These are phyloP conservation scores for Knoxdaviesia capensis DNA, from an alignment of 2,329 filamentous ascomycete species.

Conservation along the genomic window DNA sequence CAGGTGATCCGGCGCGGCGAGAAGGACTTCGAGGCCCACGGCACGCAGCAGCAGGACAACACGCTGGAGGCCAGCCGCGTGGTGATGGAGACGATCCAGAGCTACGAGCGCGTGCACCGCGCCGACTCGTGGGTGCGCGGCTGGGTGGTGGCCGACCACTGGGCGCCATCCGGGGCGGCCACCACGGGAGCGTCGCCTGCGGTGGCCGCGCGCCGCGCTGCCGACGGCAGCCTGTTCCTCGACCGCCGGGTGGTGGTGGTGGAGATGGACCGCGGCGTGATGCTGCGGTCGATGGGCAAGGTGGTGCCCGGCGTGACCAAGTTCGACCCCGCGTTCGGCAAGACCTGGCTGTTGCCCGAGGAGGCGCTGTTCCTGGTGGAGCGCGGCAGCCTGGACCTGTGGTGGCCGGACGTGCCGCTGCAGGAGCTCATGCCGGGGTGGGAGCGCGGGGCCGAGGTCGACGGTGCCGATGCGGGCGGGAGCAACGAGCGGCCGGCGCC, in stretches of 20 bases:
- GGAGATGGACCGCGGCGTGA: slow-evolving; percentile 50
- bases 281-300: slow-evolving; percentile 58
- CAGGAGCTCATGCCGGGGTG: slow-evolving; percentile 22
- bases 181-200: slow-evolving; percentile 7
- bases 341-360: slow-evolving; percentile 73
- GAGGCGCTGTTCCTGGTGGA: slow-evolving; percentile 83
- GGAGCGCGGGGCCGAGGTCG: background rate
- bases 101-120: slow-evolving; percentile 56
- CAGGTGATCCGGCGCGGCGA: slow-evolving; percentile 75
- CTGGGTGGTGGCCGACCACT: slow-evolving; percentile 50
- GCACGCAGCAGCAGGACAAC: slow-evolving; percentile 60
- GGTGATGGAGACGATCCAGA: slow-evolving; percentile 77
- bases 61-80: slow-evolving; percentile 62
- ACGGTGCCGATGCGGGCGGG: slow-evolving; percentile 7
- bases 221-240: slow-evolving; percentile 9
- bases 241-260: slow-evolving; percentile 42
- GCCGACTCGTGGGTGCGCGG: slow-evolving; percentile 45
- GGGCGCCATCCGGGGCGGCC: slow-evolving; percentile 9
- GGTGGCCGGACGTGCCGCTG: slow-evolving; percentile 49
- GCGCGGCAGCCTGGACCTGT: slow-evolving; percentile 67
- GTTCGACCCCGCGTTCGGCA: slow-evolving; percentile 29
- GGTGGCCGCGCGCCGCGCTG: slow-evolving; percentile 3
- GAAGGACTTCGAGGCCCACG: slow-evolving; percentile 93
- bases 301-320: slow-evolving; percentile 35
- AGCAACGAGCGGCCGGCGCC: slow-evolving; percentile 8